These are phyloP conservation scores for Litchi chinensis DNA, from an alignment of 345 rosid species.

Conservation along the genomic window DNA sequence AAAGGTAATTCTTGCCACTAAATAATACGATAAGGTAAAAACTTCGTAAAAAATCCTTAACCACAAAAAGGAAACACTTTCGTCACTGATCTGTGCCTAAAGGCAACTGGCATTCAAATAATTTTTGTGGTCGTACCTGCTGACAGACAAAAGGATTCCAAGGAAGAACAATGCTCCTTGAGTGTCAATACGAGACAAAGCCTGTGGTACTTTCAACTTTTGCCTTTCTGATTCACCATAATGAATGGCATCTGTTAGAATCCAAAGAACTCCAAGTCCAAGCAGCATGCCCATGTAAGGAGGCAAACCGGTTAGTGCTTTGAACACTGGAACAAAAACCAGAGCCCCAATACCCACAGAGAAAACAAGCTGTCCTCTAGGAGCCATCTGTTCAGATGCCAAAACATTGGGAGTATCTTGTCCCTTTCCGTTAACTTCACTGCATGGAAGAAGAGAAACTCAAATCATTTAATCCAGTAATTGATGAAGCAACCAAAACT, in stretches of 20 bases:
- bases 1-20: neutral
- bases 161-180: conserved; percentile 96
- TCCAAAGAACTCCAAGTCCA: conserved; percentile 98
- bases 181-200: conserved; percentile 88
- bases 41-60: no score
- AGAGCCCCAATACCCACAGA: conserved; percentile 86
- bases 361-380: conserved; percentile 86
- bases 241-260: conserved; percentile 94
- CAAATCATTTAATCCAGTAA: conserved; percentile 32
- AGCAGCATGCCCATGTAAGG: conserved; percentile 94
- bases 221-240: conserved; percentile 93
- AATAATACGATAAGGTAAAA: no score
- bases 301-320: conserved; percentile 92
- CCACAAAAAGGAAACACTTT: neutral
- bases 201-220: conserved; percentile 91
- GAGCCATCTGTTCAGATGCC: conserved; percentile 93
- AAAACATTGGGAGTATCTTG: conserved; percentile 58
- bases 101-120: conserved; percentile 7
- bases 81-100: neutral
- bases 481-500: conserved; percentile 8
- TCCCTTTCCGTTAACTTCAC: conserved; percentile 89
- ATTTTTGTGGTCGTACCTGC: conserved; percentile 56
- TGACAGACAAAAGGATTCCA: conserved; percentile 86
- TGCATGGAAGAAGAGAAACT: conserved; percentile 36
- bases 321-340: conserved; percentile 88